phyloP scores from a whole-genome alignment of 768 basidiomycete species.

The Lentinus tigrinus region DNA sequence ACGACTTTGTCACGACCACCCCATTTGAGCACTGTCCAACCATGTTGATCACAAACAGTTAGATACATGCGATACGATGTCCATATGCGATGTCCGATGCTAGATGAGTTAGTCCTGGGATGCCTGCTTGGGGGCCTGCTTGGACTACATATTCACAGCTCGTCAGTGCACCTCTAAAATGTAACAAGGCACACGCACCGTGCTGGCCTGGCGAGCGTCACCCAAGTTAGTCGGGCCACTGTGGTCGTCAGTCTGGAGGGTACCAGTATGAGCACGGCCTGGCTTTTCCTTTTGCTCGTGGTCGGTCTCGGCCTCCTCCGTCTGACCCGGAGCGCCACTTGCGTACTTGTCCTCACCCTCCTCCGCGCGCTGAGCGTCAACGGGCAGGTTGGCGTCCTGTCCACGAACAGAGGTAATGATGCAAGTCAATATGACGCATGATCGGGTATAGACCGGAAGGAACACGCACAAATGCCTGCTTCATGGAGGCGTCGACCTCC shows the following conservation, averaged over 20 bases:
- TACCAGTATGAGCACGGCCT: constrained; percentile 15
- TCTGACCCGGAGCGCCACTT: constrained; percentile 22
- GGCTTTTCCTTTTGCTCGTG: constrained; percentile 25
- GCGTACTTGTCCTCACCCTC: constrained; percentile 14
- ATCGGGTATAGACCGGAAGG: not conserved
- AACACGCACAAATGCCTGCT: constrained; percentile 23
- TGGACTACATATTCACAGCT: constrained; percentile 2
- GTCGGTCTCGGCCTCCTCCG: constrained; percentile 21
- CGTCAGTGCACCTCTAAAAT: not conserved
- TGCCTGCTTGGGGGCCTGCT: constrained; percentile 21
- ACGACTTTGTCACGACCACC: no score
- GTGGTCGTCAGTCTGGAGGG: constrained; percentile 18
- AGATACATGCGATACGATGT: constrained; percentile 9
- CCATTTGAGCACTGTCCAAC: not conserved
- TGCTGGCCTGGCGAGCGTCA: constrained; percentile 18
- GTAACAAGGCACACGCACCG: not conserved
- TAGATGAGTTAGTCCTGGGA: not conserved
- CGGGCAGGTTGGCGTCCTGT: constrained; percentile 24
- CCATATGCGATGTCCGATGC: not conserved
- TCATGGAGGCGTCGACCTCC: constrained; percentile 25
- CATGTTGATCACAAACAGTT: not conserved
- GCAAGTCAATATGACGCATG: not conserved
- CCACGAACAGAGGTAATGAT: not conserved
- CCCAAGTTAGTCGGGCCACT: constrained; percentile 17
- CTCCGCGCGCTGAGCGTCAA: constrained; percentile 26